Conservation (phyloP, 1,139 yeast species). For the Eremothecium sinecaudum region DNA sequence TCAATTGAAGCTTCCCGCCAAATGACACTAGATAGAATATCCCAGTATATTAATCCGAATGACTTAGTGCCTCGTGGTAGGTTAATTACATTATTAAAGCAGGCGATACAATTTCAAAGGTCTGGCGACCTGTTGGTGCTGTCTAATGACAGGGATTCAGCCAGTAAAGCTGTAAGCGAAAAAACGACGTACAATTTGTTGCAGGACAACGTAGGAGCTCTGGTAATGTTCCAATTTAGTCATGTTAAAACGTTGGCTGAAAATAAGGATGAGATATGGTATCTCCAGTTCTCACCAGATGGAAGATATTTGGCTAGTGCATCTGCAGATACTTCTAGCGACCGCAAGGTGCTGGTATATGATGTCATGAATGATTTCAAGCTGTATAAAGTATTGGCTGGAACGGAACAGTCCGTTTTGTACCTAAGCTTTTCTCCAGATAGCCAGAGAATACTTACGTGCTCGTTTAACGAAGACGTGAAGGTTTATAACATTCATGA, state of each 20-base stretch:
- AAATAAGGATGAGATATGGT: constrained; percentile 81
- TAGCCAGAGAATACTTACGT: constrained; percentile 55
- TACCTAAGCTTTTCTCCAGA: constrained; percentile 65
- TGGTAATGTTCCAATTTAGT: constrained; percentile 19
- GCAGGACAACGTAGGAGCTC: constrained; percentile 24
- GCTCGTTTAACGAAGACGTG: constrained; percentile 59
- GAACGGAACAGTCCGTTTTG: constrained; percentile 53
- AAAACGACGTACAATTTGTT: constrained; percentile 16
- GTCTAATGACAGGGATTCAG: constrained; percentile 16
- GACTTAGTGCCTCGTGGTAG: constrained; percentile 47
- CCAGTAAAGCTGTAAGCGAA: constrained; percentile 23
- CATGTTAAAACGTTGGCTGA: constrained; percentile 36
- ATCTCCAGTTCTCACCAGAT: constrained; percentile 62
- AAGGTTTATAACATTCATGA: constrained; percentile 54
- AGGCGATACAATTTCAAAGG: constrained; percentile 43
- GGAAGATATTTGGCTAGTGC: constrained; percentile 72
- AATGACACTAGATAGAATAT: constrained; percentile 37
- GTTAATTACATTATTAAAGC: constrained; percentile 41
- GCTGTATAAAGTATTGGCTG: constrained; percentile 34
- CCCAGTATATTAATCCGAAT: constrained; percentile 41
- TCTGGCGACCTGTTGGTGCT: constrained; percentile 34
- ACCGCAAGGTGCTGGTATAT: constrained; percentile 47
- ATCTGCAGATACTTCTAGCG: constrained; percentile 48
- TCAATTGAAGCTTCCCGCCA: constrained; percentile 35
- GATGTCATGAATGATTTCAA: constrained; percentile 50